Conservation (phyloP, 139 green algal genomes). For the Axilococcus clingmanii region DNA sequence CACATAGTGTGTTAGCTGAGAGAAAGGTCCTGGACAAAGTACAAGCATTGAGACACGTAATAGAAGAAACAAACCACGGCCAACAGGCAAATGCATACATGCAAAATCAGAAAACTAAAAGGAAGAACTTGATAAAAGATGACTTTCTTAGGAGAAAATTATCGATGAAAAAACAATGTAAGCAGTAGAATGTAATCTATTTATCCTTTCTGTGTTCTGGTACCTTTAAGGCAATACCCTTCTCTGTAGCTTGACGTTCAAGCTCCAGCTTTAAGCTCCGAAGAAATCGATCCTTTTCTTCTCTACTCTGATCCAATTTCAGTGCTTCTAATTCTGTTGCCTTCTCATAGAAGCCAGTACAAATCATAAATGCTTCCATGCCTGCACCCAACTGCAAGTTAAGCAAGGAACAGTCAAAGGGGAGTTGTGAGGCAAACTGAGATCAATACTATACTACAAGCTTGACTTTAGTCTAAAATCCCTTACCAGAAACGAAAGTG, state of each 20-base stretch:
- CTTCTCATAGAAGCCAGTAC: constrained; percentile 81
- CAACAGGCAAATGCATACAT: background rate
- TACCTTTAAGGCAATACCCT: constrained; percentile 21
- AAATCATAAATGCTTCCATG: constrained; percentile 90
- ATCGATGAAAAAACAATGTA: background rate
- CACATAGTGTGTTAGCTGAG: no score
- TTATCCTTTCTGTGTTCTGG: background rate
- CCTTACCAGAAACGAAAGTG: no score
- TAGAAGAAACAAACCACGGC: no score
- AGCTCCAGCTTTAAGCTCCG: constrained; percentile 27
- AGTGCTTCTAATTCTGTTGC: constrained; percentile 47
- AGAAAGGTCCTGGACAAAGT: no score
- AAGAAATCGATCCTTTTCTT: constrained; percentile 35
- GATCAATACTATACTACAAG: no score
- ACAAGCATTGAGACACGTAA: no score
- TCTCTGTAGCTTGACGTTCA: constrained; percentile 31
- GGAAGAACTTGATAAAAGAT: background rate
- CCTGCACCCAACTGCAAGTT: constrained; percentile 43
- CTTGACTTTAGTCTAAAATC: no score
- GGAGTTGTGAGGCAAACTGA: no score
- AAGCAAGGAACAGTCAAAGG: no score
- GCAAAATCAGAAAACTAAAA: background rate
- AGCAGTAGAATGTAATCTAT: background rate
- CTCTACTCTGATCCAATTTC: constrained; percentile 30
- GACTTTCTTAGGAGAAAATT: constrained; percentile 2